Evolutionary conservation across 768 basidiomycete genomes (phyloP).

Genomic region (Pisolithus microcarpus): DNA sequence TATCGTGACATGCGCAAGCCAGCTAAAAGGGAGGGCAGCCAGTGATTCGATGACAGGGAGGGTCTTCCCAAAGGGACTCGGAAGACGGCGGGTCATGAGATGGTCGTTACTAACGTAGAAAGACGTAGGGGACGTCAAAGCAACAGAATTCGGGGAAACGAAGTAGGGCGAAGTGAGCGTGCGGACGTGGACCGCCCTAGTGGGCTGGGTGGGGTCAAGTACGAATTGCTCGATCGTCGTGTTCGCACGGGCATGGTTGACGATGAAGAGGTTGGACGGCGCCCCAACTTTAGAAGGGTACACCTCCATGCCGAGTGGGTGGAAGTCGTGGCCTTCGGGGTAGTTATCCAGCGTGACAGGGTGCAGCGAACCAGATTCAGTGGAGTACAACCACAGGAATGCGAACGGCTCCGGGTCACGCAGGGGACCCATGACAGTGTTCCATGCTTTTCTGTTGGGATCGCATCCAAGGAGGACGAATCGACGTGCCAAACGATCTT

Average conservation of each 20-base stretch:
- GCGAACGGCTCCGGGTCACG: slow-evolving; percentile 50
- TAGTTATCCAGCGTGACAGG: slow-evolving; percentile 44
- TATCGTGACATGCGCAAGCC: slow-evolving; percentile 50
- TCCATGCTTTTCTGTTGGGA: slow-evolving; percentile 51
- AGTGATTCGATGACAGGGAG: slow-evolving; percentile 51
- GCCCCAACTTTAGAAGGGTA: slow-evolving; percentile 45
- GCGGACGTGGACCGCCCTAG: slow-evolving; percentile 46
- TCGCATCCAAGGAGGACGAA: slow-evolving; percentile 38
- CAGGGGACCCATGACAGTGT: slow-evolving; percentile 71
- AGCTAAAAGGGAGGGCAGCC: slow-evolving; percentile 50
- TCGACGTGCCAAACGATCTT: slow-evolving; percentile 33
- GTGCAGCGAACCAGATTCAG: slow-evolving; percentile 21
- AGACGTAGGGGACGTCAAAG: slow-evolving; percentile 55
- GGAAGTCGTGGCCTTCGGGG: slow-evolving; percentile 56
- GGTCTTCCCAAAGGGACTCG: slow-evolving; percentile 38
- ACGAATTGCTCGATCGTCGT: slow-evolving; percentile 66
- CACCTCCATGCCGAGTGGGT: slow-evolving; percentile 61
- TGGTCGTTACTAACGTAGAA: slow-evolving; percentile 77
- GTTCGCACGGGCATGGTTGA: slow-evolving; percentile 58
- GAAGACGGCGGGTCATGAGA: slow-evolving; percentile 54
- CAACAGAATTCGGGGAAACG: slow-evolving; percentile 59
- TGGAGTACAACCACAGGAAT: slow-evolving; percentile 50
- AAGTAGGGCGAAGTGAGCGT: slow-evolving; percentile 57
- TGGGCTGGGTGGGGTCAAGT: slow-evolving; percentile 38
- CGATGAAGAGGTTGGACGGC: slow-evolving; percentile 51